phyloP scores from a whole-genome alignment of 768 basidiomycete genomes.

The Boletus tylopilopsis region DNA sequence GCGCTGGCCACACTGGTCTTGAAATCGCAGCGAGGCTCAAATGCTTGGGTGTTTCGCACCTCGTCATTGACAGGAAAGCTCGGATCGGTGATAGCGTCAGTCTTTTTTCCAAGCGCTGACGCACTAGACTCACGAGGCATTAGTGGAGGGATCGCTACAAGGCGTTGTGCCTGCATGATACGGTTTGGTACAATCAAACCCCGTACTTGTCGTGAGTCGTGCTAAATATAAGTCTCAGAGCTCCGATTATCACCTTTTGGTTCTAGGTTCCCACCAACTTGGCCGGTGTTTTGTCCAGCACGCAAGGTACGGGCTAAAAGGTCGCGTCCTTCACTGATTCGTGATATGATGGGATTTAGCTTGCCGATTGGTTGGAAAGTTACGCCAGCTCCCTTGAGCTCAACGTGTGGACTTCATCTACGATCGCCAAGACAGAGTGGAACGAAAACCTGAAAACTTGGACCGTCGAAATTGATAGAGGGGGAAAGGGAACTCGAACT shows the following conservation, averaged over 20 bases:
- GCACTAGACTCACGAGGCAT: background rate
- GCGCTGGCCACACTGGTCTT: slow-evolving; percentile 67
- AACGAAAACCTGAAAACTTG: slow-evolving; percentile 39
- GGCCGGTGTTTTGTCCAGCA: slow-evolving; percentile 52
- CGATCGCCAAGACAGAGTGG: slow-evolving; percentile 37
- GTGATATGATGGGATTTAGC: slow-evolving; percentile 27
- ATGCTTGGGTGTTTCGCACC: slow-evolving; percentile 46
- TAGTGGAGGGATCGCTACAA: slow-evolving; percentile 59
- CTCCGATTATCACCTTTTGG: background rate
- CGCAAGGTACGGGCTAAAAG: slow-evolving; percentile 35
- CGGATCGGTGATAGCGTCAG: slow-evolving; percentile 46
- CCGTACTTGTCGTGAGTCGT: slow-evolving; percentile 48
- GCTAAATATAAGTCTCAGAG: background rate
- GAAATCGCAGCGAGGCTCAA: slow-evolving; percentile 64
- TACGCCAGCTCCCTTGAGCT: slow-evolving; percentile 60
- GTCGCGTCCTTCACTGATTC: too few species aligned
- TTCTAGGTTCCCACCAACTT: slow-evolving; percentile 51
- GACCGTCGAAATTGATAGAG: slow-evolving; percentile 40
- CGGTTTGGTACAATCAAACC: slow-evolving; percentile 53
- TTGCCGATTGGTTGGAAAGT: slow-evolving; percentile 65
- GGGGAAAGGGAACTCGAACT: slow-evolving; percentile 30
- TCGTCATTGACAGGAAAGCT: slow-evolving; percentile 55
- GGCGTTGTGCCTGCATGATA: slow-evolving; percentile 51
- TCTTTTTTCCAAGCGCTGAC: background rate
- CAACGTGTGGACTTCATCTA: slow-evolving; percentile 58